Percentiles rank a stretch among this genome's conserved stretches.
Conservation (phyloP, 169 alveolate species). For the Sarcocystis neurona region DNA sequence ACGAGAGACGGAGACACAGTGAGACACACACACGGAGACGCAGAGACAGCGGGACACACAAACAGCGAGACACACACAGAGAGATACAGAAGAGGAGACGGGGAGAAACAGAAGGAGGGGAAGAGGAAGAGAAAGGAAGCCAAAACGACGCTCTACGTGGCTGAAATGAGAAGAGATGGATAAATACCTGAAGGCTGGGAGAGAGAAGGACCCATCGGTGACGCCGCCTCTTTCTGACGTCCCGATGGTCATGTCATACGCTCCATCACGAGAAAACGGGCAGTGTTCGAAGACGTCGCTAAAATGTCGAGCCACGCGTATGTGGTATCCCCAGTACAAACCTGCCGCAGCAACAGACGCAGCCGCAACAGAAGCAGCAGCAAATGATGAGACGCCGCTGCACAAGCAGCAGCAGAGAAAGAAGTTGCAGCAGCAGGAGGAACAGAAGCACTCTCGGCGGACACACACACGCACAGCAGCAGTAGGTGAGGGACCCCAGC, state of each 20-base stretch:
- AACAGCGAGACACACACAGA: too few species aligned
- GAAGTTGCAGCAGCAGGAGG: neutral
- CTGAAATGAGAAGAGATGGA: too few species aligned
- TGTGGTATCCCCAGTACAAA: conserved; percentile 94
- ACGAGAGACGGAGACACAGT: too few species aligned
- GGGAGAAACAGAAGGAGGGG: too few species aligned
- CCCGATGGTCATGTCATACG: conserved; percentile 89
- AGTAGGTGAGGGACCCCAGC: too few species aligned
- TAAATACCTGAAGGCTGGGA: conserved; percentile 69
- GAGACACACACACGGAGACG: too few species aligned
- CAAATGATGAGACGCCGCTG: neutral
- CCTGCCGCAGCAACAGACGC: conserved; percentile 67
- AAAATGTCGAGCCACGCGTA: conserved; percentile 83
- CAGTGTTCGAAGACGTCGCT: conserved; percentile 79
- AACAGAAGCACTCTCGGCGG: neutral
- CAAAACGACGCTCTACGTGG: too few species aligned
- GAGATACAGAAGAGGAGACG: too few species aligned
- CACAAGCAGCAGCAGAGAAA: conserved; percentile 1
- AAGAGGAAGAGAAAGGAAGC: too few species aligned
- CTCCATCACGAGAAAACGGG: conserved; percentile 74
- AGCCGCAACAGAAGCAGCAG: conserved; percentile 22
- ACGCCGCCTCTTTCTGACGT: conserved; percentile 89
- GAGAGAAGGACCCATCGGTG: conserved; percentile 61
- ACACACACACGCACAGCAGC: neutral
- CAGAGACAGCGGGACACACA: too few species aligned